phyloP scores from a whole-genome alignment of 345 rosid genomes.

The Limnanthes douglasii region DNA sequence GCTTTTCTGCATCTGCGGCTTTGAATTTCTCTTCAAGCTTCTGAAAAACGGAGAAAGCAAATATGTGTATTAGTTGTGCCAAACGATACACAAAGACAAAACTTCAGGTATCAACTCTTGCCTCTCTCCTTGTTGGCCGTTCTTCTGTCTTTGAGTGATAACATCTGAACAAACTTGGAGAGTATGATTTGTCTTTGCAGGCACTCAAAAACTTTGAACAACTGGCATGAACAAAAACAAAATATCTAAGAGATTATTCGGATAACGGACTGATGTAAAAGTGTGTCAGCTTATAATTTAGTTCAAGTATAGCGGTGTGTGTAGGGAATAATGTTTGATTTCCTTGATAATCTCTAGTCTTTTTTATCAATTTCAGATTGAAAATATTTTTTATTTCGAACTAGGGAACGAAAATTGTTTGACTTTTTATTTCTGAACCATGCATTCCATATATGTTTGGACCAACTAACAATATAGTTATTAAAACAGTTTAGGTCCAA shows the following conservation, averaged over 20 bases:
- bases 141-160: conserved; percentile 68
- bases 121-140: conserved; percentile 69
- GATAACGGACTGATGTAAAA: too few relatives aligned
- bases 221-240: conserved; percentile 16
- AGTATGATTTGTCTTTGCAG: conserved; percentile 43
- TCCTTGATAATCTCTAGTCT: too few relatives aligned
- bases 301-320: too few relatives aligned
- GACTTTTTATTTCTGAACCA: too few relatives aligned
- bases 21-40: conserved; percentile 81
- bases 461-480: too few relatives aligned
- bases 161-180: conserved; percentile 51
- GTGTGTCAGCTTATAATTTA: too few relatives aligned
- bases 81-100: background rate
- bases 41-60: conserved; percentile 12
- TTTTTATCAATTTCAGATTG: too few relatives aligned
- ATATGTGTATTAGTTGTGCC: background rate
- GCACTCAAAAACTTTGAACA: conserved; percentile 34
- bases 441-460: too few relatives aligned
- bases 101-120: background rate
- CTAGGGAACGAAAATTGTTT: too few relatives aligned
- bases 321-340: too few relatives aligned
- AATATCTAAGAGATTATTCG: background rate
- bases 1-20: conserved; percentile 25
- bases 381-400: too few relatives aligned
- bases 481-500: too few relatives aligned